Percentiles rank a stretch among this genome's conserved stretches.
Conservation (phyloP, 257 asterid species). For the Solanum appendiculatum region DNA sequence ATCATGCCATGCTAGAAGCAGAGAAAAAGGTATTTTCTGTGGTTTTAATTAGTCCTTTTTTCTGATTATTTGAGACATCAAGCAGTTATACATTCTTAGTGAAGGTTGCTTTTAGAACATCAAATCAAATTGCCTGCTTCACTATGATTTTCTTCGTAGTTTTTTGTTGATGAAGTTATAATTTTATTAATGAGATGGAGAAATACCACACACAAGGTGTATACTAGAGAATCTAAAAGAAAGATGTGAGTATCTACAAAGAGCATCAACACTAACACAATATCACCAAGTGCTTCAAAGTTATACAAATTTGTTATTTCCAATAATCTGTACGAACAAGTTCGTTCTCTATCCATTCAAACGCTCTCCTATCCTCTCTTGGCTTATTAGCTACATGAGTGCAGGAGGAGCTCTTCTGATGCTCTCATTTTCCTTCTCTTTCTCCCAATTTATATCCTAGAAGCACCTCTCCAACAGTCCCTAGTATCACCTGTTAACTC, state of each 20-base stretch:
- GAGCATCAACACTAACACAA: neutral
- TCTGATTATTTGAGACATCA: neutral
- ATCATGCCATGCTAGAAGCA: conserved; percentile 59
- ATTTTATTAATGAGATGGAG: neutral
- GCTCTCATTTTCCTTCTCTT: neutral
- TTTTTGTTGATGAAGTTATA: neutral
- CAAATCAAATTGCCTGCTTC: neutral
- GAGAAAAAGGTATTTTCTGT: conserved; percentile 63
- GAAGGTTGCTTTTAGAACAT: neutral
- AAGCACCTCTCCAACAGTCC: neutral
- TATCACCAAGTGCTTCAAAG: neutral
- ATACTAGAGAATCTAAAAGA: neutral
- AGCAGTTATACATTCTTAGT: neutral
- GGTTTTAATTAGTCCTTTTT: conserved; percentile 6
- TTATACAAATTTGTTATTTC: neutral
- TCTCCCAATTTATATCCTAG: neutral
- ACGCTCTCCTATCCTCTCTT: neutral
- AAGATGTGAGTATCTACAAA: neutral
- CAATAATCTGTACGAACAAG: neutral
- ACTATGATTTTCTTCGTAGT: neutral
- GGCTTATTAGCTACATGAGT: neutral
- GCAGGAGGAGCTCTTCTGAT: neutral
- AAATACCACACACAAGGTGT: neutral
- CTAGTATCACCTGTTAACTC: neutral
- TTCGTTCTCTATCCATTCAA: neutral